Percentiles rank a stretch among this genome's conserved stretches.
Evolutionary conservation across 2,329 filamentous ascomycete species (phyloP).

Genomic region (Albophoma yamanashiensis): DNA sequence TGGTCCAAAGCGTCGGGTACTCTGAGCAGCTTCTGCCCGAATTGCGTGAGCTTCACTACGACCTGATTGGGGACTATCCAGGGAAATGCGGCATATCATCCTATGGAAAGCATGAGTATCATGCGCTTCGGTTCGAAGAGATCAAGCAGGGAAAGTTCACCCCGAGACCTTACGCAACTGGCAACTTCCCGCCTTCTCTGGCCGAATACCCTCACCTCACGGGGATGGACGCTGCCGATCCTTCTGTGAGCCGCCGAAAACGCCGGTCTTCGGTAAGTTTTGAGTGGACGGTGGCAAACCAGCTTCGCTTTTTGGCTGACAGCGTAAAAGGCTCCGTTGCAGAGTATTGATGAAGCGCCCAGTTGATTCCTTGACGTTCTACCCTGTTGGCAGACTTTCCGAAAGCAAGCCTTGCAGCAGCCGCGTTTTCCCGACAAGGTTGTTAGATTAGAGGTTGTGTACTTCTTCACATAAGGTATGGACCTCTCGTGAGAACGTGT

Average conservation of each 20-base stretch:
- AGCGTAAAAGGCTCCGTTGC: neutral
- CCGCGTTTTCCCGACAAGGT: too few relatives aligned
- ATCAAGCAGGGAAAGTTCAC: neutral
- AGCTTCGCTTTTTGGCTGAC: neutral
- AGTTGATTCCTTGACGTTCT: neutral
- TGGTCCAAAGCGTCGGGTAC: neutral
- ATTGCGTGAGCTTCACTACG: neutral
- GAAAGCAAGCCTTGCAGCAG: neutral
- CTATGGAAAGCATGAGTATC: neutral
- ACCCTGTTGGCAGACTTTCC: neutral
- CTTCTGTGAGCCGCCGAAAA: neutral
- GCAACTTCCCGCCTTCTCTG: neutral
- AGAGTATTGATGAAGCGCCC: neutral
- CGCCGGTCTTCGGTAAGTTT: neutral
- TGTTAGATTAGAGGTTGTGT: too few relatives aligned
- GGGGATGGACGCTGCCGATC: neutral
- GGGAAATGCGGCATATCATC: neutral
- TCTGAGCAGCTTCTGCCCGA: neutral
- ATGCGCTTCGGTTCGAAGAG: neutral
- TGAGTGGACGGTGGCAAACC: neutral
- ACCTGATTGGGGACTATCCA: neutral
- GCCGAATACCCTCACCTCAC: neutral
- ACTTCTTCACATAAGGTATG: too few relatives aligned
- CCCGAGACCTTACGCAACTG: neutral
- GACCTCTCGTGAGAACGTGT: too few relatives aligned